Evolutionary conservation across 73 alveolate species (phyloP).

Genomic region (Stentor roeselii): DNA sequence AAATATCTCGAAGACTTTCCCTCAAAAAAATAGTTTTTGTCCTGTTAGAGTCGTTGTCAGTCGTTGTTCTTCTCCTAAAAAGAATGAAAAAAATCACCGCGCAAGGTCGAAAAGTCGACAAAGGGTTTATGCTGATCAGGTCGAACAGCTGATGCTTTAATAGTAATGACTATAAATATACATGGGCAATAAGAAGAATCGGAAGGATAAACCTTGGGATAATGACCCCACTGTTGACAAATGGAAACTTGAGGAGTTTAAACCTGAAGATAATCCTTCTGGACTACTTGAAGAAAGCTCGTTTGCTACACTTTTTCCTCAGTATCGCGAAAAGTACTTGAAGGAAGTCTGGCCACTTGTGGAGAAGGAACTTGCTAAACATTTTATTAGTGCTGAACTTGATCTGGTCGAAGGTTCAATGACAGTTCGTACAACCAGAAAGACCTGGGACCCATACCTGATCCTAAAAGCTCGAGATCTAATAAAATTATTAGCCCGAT

Average conservation of each 20-base stretch:
- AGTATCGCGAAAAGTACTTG: slow-evolving; percentile 95
- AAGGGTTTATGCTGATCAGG: too few species aligned
- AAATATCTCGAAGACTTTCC: too few species aligned
- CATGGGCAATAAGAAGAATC: not conserved
- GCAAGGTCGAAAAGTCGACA: too few species aligned
- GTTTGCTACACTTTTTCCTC: slow-evolving; percentile 98
- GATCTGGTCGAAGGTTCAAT: slow-evolving; percentile 98
- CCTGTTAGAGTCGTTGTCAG: too few species aligned
- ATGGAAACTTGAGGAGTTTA: slow-evolving; percentile 86
- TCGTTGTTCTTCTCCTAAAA: too few species aligned
- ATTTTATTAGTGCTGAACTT: slow-evolving; percentile 84
- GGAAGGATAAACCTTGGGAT: slow-evolving; percentile 96
- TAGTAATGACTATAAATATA: too few species aligned
- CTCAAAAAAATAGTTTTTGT: too few species aligned
- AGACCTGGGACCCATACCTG: slow-evolving; percentile 98
- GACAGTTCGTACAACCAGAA: slow-evolving; percentile 95
- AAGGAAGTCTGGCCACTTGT: slow-evolving; percentile 61
- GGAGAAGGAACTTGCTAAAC: slow-evolving; percentile 52
- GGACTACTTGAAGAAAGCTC: slow-evolving; percentile 91
- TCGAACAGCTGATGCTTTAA: too few species aligned
- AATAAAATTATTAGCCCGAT: slow-evolving; percentile 93
- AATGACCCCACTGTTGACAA: slow-evolving; percentile 96
- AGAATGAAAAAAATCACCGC: too few species aligned
- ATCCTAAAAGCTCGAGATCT: slow-evolving; percentile 97
- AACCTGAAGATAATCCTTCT: slow-evolving; percentile 89